These are phyloP conservation scores for Aphanomyces invadans DNA, from an alignment of 352 stramenopile species.

Conservation along the genomic window DNA sequence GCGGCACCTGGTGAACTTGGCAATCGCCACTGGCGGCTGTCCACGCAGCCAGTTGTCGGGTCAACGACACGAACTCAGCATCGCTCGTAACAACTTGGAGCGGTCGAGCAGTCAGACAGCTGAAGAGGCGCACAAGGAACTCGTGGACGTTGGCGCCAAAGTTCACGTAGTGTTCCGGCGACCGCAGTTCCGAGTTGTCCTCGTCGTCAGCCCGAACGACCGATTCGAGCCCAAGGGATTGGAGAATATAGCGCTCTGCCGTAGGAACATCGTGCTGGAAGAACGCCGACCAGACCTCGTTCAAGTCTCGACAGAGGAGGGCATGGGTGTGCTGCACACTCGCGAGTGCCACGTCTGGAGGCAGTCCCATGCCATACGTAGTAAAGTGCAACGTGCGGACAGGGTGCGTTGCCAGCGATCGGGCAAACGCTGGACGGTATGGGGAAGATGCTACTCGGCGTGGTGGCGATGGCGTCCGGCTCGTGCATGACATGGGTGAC, in stretches of 20 bases:
- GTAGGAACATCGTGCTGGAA: not conserved
- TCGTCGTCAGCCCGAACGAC: not conserved
- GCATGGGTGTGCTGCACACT: slow-evolving; percentile 1
- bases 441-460: no score
- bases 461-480: no score
- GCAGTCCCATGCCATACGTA: slow-evolving; percentile 18
- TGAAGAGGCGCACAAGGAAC: slow-evolving; percentile 11
- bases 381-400: slow-evolving; percentile 17
- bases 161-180: slow-evolving; percentile 6
- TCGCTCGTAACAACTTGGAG: not conserved
- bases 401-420: slow-evolving; percentile 2
- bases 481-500: slow-evolving; percentile 8
- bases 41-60: slow-evolving; percentile 7
- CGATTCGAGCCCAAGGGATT: no score
- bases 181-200: not conserved
- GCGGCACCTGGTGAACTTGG: not conserved
- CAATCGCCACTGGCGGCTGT: not conserved
- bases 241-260: not conserved
- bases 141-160: slow-evolving; percentile 21
- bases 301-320: not conserved
- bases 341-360: slow-evolving; percentile 3
- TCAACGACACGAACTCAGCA: slow-evolving; percentile 17
- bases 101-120: not conserved
- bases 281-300: slow-evolving; percentile 2
- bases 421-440: slow-evolving; percentile 9